These are phyloP conservation scores for Isoetes taiwanensis DNA, from an alignment of 75 land plant species.

Conservation along the genomic window DNA sequence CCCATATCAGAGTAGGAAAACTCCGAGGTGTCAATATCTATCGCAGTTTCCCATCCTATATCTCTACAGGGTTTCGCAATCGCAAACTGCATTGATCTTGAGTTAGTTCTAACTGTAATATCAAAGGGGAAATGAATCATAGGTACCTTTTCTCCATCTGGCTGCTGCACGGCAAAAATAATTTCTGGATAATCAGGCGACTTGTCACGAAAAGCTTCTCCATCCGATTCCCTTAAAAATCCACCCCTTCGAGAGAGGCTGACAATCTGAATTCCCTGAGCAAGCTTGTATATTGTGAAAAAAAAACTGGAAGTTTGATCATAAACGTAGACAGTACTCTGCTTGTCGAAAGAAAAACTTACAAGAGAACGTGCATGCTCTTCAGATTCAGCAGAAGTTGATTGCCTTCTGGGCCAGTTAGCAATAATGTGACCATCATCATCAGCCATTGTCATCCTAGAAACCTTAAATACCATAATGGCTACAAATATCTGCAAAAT, in stretches of 20 bases:
- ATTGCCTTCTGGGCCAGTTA: conserved; percentile 21
- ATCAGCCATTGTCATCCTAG: conserved; percentile 24
- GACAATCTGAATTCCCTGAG: conserved; percentile 21
- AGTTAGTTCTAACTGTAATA: no score
- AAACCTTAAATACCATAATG: conserved; percentile 25
- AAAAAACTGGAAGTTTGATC: not conserved
- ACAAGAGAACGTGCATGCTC: conserved; percentile 9
- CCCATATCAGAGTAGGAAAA: no score
- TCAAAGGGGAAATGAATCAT: no score
- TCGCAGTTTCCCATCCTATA: no score
- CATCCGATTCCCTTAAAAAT: conserved; percentile 2
- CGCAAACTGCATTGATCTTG: no score
- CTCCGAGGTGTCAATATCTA: no score
- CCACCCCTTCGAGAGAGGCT: conserved; percentile 9
- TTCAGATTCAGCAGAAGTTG: conserved; percentile 6
- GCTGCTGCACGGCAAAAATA: conserved; percentile 29
- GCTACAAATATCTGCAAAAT: conserved; percentile 27
- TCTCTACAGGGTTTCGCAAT: no score
- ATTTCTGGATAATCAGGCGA: conserved; percentile 7
- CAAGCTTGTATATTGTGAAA: not conserved
- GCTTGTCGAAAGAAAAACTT: not conserved
- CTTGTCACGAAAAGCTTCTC: not conserved
- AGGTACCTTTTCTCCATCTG: conserved; percentile 36
- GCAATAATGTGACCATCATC: conserved; percentile 24
- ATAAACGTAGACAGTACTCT: not conserved